Percentiles rank a stretch among this genome's conserved stretches.
Evolutionary conservation across 2,329 filamentous ascomycete genomes (phyloP).

Genomic region (Fusarium nanum): DNA sequence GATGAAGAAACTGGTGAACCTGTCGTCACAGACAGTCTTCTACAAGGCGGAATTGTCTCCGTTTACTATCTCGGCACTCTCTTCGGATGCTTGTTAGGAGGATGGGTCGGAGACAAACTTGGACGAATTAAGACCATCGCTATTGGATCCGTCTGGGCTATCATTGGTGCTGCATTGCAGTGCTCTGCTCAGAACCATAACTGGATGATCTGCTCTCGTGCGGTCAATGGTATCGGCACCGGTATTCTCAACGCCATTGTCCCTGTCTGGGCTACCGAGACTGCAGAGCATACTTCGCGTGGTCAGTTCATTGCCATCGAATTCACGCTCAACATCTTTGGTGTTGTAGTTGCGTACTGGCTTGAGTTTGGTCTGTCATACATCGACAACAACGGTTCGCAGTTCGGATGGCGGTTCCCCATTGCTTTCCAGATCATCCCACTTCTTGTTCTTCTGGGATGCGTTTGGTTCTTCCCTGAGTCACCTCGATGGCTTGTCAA

Average conservation of each 20-base stretch:
- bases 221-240: slow-evolving; percentile 63
- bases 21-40: slow-evolving; percentile 33
- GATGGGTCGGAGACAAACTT: slow-evolving; percentile 37
- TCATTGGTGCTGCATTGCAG: slow-evolving; percentile 28
- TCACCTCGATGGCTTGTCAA: slow-evolving; percentile 76
- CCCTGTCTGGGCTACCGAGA: slow-evolving; percentile 78
- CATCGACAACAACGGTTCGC: slow-evolving; percentile 66
- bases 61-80: slow-evolving; percentile 44
- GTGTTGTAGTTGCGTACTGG: slow-evolving; percentile 66
- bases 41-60: slow-evolving; percentile 42
- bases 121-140: slow-evolving; percentile 39
- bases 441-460: slow-evolving; percentile 65
- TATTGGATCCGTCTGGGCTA: slow-evolving; percentile 31
- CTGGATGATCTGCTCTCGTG: slow-evolving; percentile 49
- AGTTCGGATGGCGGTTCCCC: slow-evolving; percentile 75
- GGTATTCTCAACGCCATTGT: slow-evolving; percentile 77
- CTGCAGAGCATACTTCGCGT: slow-evolving; percentile 72
- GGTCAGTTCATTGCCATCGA: slow-evolving; percentile 78
- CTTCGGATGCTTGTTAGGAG: slow-evolving; percentile 35
- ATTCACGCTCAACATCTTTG: slow-evolving; percentile 52
- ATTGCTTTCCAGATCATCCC: slow-evolving; percentile 77
- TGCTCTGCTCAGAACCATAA: slow-evolving; percentile 31
- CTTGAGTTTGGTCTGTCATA: slow-evolving; percentile 69
- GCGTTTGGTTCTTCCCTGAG: slow-evolving; percentile 76
- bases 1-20: slow-evolving; percentile 34